Conservation (phyloP, 306 rosid genomes). For the Pyrus bretschneideri region DNA sequence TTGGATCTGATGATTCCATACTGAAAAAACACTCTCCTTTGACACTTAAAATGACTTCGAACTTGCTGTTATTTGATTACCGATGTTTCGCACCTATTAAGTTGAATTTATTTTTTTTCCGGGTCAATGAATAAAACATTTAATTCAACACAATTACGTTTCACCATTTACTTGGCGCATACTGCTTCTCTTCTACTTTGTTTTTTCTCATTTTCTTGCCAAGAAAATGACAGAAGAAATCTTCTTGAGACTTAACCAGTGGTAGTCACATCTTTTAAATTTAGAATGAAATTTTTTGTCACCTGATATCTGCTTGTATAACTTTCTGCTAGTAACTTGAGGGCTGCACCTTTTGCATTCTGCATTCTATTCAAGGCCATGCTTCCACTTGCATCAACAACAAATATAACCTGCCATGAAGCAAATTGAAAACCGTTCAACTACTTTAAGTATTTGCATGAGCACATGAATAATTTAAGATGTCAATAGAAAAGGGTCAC, state of each 20-base stretch:
- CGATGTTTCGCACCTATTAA: background rate
- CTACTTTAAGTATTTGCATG: background rate
- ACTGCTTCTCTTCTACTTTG: background rate
- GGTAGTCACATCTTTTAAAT: conserved; percentile 1
- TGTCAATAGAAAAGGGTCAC: background rate
- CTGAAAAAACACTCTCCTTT: background rate
- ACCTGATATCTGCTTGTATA: conserved; percentile 99
- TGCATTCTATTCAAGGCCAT: conserved; percentile 98
- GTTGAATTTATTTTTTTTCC: background rate
- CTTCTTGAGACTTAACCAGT: background rate
- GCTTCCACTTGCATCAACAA: conserved; percentile 99
- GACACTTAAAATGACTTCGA: background rate
- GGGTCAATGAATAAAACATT: background rate
- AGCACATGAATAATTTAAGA: background rate
- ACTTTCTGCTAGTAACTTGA: conserved; percentile 91
- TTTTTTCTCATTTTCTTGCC: background rate
- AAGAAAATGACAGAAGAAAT: background rate
- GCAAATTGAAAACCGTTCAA: background rate
- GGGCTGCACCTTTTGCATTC: conserved; percentile 99
- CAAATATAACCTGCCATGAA: conserved; percentile 74
- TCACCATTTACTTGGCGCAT: background rate
- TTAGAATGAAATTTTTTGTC: conserved; percentile 9
- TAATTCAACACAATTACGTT: background rate
- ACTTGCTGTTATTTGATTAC: background rate
- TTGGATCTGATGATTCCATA: background rate